A percentile compares a stretch with the other conserved stretches of the same genome.
Conservation (phyloP, 2,329 filamentous ascomycete genomes). For the Penicillium sp. region DNA sequence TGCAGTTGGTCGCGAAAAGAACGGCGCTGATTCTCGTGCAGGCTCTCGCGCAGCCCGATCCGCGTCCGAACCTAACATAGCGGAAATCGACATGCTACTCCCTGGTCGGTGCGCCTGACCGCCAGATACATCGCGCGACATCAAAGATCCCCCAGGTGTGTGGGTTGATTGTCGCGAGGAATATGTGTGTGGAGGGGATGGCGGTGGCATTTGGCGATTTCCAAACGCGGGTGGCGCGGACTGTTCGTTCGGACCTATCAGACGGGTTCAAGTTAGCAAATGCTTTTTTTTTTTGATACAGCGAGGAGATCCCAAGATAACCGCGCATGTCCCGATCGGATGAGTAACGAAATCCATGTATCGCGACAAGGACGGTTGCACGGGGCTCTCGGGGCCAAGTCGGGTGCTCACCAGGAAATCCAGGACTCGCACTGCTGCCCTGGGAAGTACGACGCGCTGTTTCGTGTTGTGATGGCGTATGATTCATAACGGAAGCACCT, state of each 20-base stretch:
- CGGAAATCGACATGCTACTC: conserved; percentile 73
- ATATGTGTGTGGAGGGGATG: conserved; percentile 52
- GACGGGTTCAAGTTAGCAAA: conserved; percentile 4
- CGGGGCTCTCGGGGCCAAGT: conserved; percentile 16
- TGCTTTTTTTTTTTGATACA: background rate
- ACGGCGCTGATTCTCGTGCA: conserved; percentile 43
- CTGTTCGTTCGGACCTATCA: conserved; percentile 32
- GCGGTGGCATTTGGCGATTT: conserved; percentile 52
- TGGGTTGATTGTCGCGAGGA: conserved; percentile 44
- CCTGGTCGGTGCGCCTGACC: conserved; percentile 56
- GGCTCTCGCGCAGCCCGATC: conserved; percentile 49
- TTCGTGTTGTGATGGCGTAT: conserved; percentile 30
- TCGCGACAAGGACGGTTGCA: conserved; percentile 9
- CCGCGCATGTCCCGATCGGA: conserved; percentile 1
- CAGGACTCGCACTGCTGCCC: conserved; percentile 39
- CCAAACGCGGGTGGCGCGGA: conserved; percentile 37
- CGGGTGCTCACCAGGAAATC: conserved; percentile 38
- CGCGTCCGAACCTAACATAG: conserved; percentile 62
- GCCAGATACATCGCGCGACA: conserved; percentile 56
- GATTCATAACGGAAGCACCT: conserved; percentile 38
- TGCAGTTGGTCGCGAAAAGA: conserved; percentile 49
- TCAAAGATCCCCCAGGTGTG: conserved; percentile 41
- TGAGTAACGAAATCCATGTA: conserved; percentile 2
- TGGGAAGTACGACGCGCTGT: conserved; percentile 37
- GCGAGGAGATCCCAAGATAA: background rate